Percentiles rank a stretch among this genome's conserved stretches.
Conservation (phyloP, 768 basidiomycete species). For the Boletus tomentosulus region DNA sequence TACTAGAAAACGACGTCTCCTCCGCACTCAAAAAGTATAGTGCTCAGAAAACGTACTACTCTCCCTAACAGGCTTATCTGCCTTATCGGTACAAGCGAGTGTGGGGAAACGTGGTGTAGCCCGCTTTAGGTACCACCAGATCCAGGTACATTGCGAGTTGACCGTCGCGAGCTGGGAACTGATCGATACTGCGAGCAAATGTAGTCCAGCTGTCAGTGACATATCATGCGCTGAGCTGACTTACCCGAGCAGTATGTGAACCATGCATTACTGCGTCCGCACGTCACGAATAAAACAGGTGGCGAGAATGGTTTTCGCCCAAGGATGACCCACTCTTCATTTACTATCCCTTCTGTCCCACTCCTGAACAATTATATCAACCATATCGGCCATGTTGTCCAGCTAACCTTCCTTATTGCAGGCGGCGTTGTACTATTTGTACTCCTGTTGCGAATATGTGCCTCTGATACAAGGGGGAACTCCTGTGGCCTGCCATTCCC, state of each 20-base stretch:
- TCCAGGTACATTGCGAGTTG: not conserved
- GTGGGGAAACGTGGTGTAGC: no score
- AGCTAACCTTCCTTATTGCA: not conserved
- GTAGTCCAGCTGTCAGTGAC: not conserved
- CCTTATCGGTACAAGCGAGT: no score
- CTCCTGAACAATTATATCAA: not conserved
- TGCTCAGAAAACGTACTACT: no score
- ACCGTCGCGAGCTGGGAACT: not conserved
- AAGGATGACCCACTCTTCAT: not conserved
- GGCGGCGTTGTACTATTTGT: not conserved
- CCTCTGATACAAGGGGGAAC: not conserved
- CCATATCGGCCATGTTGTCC: not conserved
- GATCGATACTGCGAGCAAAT: not conserved
- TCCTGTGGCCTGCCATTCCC: constrained; percentile 15
- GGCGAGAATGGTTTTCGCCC: not conserved
- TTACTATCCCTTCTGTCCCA: not conserved
- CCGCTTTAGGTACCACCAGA: not conserved
- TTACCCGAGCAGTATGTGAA: not conserved
- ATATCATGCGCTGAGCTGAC: not conserved
- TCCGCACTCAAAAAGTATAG: no score
- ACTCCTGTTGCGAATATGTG: not conserved
- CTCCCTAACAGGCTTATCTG: no score
- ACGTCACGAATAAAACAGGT: not conserved
- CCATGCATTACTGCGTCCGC: not conserved
- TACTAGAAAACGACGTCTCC: no score